Percentiles rank a stretch among this genome's conserved stretches.
phyloP scores from a whole-genome alignment of 2,329 filamentous ascomycete genomes.

The Stenocarpella maydis region DNA sequence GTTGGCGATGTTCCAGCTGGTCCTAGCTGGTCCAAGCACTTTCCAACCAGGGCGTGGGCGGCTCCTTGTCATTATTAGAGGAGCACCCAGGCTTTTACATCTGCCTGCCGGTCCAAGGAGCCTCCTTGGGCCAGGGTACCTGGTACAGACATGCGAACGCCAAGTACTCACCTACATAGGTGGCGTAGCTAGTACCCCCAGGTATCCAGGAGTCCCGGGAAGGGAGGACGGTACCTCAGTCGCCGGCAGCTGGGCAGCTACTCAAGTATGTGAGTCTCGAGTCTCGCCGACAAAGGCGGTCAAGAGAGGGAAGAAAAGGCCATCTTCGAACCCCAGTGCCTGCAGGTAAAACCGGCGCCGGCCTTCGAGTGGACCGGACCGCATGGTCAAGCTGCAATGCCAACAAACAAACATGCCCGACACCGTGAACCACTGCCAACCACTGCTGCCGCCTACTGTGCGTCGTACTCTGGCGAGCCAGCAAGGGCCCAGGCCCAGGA shows the following conservation, averaged over 20 bases:
- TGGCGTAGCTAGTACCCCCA: background rate
- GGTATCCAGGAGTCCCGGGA: background rate
- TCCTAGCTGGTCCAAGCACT: constrained; percentile 24
- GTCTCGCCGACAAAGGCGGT: constrained; percentile 27
- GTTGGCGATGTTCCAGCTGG: constrained; percentile 56
- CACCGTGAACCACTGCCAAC: constrained; percentile 12
- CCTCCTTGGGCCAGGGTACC: background rate
- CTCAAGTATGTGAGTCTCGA: too few species aligned
- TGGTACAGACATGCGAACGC: too few species aligned
- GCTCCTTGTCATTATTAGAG: too few species aligned
- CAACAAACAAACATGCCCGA: constrained; percentile 22
- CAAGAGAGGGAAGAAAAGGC: background rate
- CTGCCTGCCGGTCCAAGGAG: constrained; percentile 22
- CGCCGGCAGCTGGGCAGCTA: background rate
- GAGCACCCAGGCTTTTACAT: constrained; percentile 2
- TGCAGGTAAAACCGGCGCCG: constrained; percentile 11
- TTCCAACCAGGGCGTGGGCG: constrained; percentile 6
- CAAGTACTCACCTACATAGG: too few species aligned
- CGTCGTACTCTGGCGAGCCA: background rate
- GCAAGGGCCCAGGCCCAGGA: background rate
- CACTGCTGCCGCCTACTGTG: background rate
- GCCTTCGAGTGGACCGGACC: constrained; percentile 28
- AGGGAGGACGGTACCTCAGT: background rate
- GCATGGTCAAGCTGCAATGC: constrained; percentile 28
- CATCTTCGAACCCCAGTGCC: constrained; percentile 21